These are phyloP conservation scores for Toxoplasma gondii DNA, from an alignment of 169 alveolate genomes.

Conservation along the genomic window DNA sequence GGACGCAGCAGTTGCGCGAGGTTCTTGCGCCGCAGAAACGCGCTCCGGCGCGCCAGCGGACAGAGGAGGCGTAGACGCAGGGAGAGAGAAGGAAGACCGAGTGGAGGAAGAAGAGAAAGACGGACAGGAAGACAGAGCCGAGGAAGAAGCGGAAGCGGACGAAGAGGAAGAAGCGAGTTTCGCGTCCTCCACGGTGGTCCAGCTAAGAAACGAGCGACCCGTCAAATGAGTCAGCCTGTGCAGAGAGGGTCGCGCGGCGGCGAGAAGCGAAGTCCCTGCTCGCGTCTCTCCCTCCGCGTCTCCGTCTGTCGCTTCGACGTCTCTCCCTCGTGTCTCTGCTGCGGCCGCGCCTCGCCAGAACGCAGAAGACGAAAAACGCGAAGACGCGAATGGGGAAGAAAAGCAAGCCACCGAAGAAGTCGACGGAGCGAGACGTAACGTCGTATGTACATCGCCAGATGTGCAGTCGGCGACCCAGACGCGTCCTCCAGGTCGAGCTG, in stretches of 20 bases:
- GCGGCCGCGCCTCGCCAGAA: background rate
- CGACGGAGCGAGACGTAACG: background rate
- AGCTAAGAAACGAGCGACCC: background rate
- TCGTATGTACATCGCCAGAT: background rate
- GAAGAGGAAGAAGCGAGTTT: no score
- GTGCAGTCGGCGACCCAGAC: background rate
- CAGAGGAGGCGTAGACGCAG: no score
- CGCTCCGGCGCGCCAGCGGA: no score
- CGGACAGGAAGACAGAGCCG: no score
- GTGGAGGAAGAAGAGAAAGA: no score
- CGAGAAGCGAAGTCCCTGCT: background rate
- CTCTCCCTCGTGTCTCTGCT: background rate
- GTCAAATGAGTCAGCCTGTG: background rate
- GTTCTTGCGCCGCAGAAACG: no score
- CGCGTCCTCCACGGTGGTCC: background rate
- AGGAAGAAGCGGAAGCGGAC: no score
- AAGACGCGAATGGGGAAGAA: background rate
- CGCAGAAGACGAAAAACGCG: background rate
- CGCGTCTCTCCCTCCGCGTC: no score
- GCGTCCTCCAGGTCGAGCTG: conserved; percentile 2
- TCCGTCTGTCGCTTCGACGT: background rate
- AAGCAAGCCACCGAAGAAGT: background rate
- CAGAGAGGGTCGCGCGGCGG: background rate
- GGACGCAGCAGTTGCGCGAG: no score
- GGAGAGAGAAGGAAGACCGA: no score